Evolutionary conservation across 352 stramenopile species (phyloP).

Genomic region (Phytophthora tentaculata): DNA sequence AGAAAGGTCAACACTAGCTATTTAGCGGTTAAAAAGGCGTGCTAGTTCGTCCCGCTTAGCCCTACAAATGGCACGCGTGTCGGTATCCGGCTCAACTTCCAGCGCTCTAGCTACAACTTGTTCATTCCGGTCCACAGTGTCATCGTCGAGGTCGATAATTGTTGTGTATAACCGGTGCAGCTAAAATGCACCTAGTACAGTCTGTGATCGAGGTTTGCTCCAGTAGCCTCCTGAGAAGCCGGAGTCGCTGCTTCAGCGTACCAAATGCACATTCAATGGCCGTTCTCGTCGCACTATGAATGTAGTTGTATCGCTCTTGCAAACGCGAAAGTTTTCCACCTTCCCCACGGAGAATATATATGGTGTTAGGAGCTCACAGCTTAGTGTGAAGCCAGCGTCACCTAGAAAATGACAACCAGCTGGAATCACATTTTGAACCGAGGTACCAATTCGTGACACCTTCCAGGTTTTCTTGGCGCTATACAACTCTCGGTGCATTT

Average conservation of each 20-base stretch:
- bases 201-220: background rate
- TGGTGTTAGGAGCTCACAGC: background rate
- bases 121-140: background rate
- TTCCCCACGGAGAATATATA: background rate
- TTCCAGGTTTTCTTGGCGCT: background rate
- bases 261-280: background rate
- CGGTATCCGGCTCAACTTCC: background rate
- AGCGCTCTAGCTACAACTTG: background rate
- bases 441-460: background rate
- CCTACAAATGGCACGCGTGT: background rate
- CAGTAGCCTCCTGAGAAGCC: background rate
- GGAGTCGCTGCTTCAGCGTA: background rate
- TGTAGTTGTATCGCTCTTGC: background rate
- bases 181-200: background rate
- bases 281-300: background rate
- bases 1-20: background rate
- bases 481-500: background rate
- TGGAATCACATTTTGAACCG: background rate
- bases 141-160: slow-evolving; percentile 2
- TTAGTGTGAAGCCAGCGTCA: background rate
- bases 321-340: background rate
- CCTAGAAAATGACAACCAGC: background rate
- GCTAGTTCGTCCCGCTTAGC: background rate
- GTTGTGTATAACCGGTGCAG: background rate
- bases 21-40: background rate